Evolutionary conservation across 2,329 filamentous ascomycete genomes (phyloP).

Genomic region (Diaporthe aspalathi): DNA sequence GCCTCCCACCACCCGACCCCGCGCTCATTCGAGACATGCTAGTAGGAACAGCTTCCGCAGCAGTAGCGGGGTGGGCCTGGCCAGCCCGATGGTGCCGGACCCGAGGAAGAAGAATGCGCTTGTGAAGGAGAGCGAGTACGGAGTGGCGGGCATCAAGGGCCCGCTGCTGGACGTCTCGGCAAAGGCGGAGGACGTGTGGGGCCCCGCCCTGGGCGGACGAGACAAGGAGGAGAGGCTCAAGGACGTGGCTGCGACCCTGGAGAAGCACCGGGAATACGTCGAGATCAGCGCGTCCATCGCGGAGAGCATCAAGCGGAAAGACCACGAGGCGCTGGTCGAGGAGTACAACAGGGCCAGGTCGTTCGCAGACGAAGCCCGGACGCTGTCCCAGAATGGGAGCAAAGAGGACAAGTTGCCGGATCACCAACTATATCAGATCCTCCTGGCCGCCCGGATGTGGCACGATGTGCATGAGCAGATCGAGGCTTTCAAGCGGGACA

Average conservation of each 20-base stretch:
- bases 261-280: constrained; percentile 83
- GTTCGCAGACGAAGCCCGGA: constrained; percentile 82
- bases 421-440: constrained; percentile 83
- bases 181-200: constrained; percentile 98
- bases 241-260: constrained; percentile 78
- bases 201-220: constrained; percentile 88
- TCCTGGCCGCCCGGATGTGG: constrained; percentile 95
- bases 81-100: constrained; percentile 59
- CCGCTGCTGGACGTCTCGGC: constrained; percentile 90
- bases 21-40: constrained; percentile 72
- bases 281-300: constrained; percentile 82
- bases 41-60: constrained; percentile 76
- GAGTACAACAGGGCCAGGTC: constrained; percentile 86
- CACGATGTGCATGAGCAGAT: constrained; percentile 90
- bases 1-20: constrained; percentile 50
- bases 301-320: constrained; percentile 88
- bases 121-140: constrained; percentile 92
- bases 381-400: constrained; percentile 69
- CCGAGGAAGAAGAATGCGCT: constrained; percentile 87
- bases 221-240: constrained; percentile 92
- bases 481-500: constrained; percentile 85
- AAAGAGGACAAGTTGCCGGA: constrained; percentile 73
- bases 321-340: constrained; percentile 89
- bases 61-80: constrained; percentile 51
- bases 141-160: constrained; percentile 86